Percentiles rank a stretch among this genome's conserved stretches.
Conservation (phyloP, 495 filamentous ascomycete species). For the Aspergillus indologenus region DNA sequence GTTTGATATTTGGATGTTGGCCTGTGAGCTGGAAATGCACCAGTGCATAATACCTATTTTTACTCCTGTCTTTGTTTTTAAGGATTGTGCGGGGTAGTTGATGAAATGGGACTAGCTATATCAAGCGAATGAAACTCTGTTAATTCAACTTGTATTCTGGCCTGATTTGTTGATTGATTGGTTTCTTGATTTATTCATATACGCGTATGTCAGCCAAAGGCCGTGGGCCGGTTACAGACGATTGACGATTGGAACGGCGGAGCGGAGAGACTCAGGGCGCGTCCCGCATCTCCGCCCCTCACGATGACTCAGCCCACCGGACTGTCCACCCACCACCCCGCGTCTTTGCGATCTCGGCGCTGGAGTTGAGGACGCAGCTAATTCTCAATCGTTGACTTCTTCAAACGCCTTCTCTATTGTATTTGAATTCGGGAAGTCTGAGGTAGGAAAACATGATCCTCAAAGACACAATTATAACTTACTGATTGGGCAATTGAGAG, state of each 20-base stretch:
- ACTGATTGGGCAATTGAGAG: neutral
- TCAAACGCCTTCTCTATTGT: neutral
- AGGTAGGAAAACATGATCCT: neutral
- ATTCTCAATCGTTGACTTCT: neutral
- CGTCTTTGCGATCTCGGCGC: neutral
- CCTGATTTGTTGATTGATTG: too few relatives aligned
- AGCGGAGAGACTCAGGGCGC: neutral
- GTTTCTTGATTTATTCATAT: too few relatives aligned
- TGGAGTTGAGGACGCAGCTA: neutral
- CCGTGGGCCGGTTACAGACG: too few relatives aligned
- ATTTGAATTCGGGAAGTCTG: neutral
- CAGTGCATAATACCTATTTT: neutral
- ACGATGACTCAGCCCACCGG: conserved; percentile 10
- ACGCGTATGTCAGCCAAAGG: too few relatives aligned
- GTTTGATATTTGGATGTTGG: neutral
- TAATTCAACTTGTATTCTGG: too few relatives aligned
- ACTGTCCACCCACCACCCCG: neutral
- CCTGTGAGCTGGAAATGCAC: neutral
- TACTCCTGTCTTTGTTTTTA: neutral
- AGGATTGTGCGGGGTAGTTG: neutral
- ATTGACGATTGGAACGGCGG: too few relatives aligned
- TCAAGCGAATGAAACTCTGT: neutral
- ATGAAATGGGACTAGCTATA: neutral
- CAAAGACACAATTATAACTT: neutral
- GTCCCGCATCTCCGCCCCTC: conserved; percentile 8